Conservation (phyloP, 2,329 filamentous ascomycete genomes). For the Diaporthe citriasiana region DNA sequence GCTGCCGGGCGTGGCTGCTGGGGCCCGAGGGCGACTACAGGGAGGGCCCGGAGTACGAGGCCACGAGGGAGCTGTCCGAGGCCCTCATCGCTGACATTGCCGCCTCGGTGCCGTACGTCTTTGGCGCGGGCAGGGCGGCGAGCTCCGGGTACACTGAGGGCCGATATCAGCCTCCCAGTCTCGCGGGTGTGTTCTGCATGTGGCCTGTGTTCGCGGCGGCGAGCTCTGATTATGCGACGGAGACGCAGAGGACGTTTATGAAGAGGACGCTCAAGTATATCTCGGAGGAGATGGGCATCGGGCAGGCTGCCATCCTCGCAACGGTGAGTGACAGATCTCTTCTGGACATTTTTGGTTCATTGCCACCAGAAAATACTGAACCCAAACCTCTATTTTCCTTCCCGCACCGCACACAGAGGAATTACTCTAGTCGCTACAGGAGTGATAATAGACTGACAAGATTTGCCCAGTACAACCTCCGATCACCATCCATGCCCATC, state of each 20-base stretch:
- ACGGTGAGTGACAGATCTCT: constrained; percentile 21
- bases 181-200: constrained; percentile 40
- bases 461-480: constrained; percentile 34
- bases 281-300: constrained; percentile 42
- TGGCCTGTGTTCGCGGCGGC: constrained; percentile 42
- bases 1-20: constrained; percentile 40
- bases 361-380: too few relatives aligned
- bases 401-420: too few relatives aligned
- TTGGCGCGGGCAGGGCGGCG: constrained; percentile 29
- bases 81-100: constrained; percentile 36
- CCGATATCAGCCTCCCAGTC: constrained; percentile 33
- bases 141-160: not conserved
- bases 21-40: constrained; percentile 39
- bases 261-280: constrained; percentile 41
- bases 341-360: too few relatives aligned
- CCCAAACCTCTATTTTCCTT: too few relatives aligned
- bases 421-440: too few relatives aligned
- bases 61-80: constrained; percentile 5
- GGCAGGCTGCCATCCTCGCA: constrained; percentile 41
- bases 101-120: constrained; percentile 41
- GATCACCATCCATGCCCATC: constrained; percentile 41
- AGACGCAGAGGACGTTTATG: constrained; percentile 38
- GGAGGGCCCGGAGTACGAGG: constrained; percentile 33
- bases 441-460: not conserved
- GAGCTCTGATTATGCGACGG: constrained; percentile 41